phyloP scores from a whole-genome alignment of 805 yeast genomes.

The Metschnikowia peoriensis region DNA sequence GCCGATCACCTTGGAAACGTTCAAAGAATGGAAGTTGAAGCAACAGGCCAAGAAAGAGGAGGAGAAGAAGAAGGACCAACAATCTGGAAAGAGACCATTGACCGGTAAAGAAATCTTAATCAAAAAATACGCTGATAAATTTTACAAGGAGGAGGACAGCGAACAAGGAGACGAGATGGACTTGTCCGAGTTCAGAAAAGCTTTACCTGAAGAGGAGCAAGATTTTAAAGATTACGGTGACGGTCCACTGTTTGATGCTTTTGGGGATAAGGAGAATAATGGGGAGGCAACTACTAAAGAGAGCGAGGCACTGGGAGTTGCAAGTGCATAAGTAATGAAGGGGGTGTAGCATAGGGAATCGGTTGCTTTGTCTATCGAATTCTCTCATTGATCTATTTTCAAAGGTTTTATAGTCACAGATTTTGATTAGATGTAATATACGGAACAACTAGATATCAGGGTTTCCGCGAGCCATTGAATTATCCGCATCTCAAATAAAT shows the following conservation, averaged over 20 bases:
- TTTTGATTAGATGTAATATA: conserved; percentile 8
- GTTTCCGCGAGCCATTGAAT: not conserved
- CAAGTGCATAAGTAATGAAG: not conserved
- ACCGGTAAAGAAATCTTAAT: conserved; percentile 71
- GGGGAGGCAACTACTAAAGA: conserved; percentile 1
- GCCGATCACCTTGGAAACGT: conserved; percentile 81
- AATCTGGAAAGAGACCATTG: conserved; percentile 44
- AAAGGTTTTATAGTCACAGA: conserved; percentile 2
- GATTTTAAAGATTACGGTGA: conserved; percentile 73
- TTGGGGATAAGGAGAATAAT: conserved; percentile 6
- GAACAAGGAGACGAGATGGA: conserved; percentile 55
- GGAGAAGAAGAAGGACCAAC: conserved; percentile 31
- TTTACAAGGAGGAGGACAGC: conserved; percentile 50
- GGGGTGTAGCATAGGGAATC: conserved; percentile 8
- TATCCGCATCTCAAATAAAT: not conserved
- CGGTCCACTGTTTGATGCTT: conserved; percentile 28
- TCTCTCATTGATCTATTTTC: conserved; percentile 8
- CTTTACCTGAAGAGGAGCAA: conserved; percentile 48
- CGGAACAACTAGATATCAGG: conserved; percentile 1
- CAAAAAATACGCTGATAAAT: conserved; percentile 57
- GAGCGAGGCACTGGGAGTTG: conserved; percentile 1
- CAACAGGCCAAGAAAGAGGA: conserved; percentile 58
- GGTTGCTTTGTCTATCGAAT: conserved; percentile 1
- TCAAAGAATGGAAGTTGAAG: conserved; percentile 77
- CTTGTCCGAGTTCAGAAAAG: conserved; percentile 54